Base-by-base conservation (phyloP, 306 rosid species). In the Quercus rubra region DNA sequence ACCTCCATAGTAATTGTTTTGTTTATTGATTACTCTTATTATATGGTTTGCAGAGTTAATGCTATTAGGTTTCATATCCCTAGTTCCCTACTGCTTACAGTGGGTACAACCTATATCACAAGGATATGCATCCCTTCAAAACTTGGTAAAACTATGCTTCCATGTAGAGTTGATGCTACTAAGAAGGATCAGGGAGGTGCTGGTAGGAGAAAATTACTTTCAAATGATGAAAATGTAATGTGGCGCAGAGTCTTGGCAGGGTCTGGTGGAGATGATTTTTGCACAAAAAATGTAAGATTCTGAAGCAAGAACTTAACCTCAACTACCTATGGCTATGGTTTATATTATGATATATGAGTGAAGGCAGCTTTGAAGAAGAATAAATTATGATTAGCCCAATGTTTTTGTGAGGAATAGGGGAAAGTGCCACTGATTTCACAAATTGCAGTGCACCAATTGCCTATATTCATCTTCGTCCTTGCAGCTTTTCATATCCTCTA, bases 11-110 rank as follows among this genome's bases (percentile, higher is more conserved):
- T 64, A 64, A 15, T 64, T 62, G 2, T 30, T 17, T 64, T n/a
- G 6, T 59, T 21, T 14, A 21, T 59, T 59, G 14, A 8, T 49
- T 51, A 6, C 15, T 14, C 7, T 13, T 21, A 17, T 0, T 25
- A 14, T 43, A 19, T 19, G 28, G 9, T 12, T 14, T 80, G 87
- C 90, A 92, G 97, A 89, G 82, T 72, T 92, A 6, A 90, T 92
- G 94, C 85, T 90, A 8, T 71, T 92, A 78, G 97, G 97, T 31
- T 92, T 90, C 76, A 71, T 92, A 75, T 92, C 97, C 19, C 81
- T 92, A 21, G 76, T 90, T 92, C 97, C 19, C 81, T 92, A 21
- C 77, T 90, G 61, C 82, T 92, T 21, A 92, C 97, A 0, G 90
- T 86, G 75, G 87, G 91, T 18, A 88, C 92, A 38, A 70, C 33